These are phyloP conservation scores for Penicillium herquei DNA, from an alignment of 495 filamentous ascomycete genomes.

Conservation along the genomic window DNA sequence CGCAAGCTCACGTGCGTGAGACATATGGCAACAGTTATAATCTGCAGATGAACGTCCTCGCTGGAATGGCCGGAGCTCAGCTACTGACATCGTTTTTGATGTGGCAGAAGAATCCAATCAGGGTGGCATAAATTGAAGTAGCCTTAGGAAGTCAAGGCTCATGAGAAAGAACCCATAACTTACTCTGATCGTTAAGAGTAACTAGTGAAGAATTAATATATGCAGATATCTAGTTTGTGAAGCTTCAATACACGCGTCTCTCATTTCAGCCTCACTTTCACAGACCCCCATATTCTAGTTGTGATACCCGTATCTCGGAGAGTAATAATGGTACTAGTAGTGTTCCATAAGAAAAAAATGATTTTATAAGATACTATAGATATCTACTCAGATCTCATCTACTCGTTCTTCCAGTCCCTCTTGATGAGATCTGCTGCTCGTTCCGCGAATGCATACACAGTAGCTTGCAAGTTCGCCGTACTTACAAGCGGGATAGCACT, in stretches of 20 bases:
- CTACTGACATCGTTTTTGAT: neutral
- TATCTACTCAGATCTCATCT: neutral
- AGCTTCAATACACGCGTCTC: too few species aligned
- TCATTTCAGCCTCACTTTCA: too few species aligned
- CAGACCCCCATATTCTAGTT: too few species aligned
- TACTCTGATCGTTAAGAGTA: too few species aligned
- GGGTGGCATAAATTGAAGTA: neutral
- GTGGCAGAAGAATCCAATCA: neutral
- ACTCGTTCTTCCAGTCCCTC: neutral
- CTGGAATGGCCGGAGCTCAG: neutral
- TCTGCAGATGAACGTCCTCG: neutral
- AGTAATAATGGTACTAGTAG: neutral
- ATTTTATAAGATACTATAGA: neutral
- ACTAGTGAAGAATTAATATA: too few species aligned
- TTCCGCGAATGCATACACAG: constrained; percentile 57
- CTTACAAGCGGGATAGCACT: constrained; percentile 49
- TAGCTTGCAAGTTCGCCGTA: constrained; percentile 47
- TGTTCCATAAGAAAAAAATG: neutral
- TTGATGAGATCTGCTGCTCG: constrained; percentile 50
- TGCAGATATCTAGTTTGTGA: too few species aligned
- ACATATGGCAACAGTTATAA: neutral
- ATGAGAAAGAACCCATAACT: too few species aligned
- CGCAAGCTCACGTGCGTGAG: neutral
- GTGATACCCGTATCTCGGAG: too few species aligned
- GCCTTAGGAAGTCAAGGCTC: neutral